Evolutionary conservation across 192 early-diverging fungal species (phyloP).

Genomic region (Coemansia furcata): DNA sequence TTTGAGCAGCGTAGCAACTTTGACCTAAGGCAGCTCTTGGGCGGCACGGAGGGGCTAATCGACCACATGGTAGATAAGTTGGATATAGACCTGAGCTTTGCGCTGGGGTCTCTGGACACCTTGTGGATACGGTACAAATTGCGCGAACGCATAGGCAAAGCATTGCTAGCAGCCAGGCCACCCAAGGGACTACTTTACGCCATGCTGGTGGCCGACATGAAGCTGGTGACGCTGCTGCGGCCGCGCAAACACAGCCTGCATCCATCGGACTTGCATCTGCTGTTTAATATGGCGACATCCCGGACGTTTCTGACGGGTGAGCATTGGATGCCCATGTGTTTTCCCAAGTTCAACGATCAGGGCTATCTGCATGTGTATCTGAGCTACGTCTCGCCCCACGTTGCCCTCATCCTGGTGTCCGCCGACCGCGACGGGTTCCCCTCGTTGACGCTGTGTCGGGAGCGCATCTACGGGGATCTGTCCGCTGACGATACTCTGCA

Average conservation of each 20-base stretch:
- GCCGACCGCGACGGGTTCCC: constrained; percentile 84
- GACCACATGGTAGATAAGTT: constrained; percentile 73
- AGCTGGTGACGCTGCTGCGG: constrained; percentile 71
- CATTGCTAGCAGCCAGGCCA: constrained; percentile 54
- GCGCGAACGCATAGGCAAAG: constrained; percentile 66
- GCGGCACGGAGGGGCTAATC: constrained; percentile 78
- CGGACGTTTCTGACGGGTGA: constrained; percentile 76
- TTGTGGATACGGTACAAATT: constrained; percentile 65
- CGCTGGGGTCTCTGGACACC: constrained; percentile 74
- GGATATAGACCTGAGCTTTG: constrained; percentile 67
- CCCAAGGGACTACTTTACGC: constrained; percentile 75
- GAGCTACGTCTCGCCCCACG: constrained; percentile 70
- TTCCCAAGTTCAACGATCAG: constrained; percentile 85
- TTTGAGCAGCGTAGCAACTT: constrained; percentile 85
- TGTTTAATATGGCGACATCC: constrained; percentile 82
- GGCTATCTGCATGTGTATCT: constrained; percentile 89
- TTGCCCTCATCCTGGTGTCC: constrained; percentile 72
- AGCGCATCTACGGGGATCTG: constrained; percentile 54
- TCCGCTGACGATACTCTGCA: constrained; percentile 40
- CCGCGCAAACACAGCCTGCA: constrained; percentile 78
- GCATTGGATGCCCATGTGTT: constrained; percentile 91
- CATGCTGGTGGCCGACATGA: constrained; percentile 71
- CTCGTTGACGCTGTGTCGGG: constrained; percentile 68
- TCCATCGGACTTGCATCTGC: constrained; percentile 75
- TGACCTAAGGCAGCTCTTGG: constrained; percentile 81